Conservation (phyloP, 2,329 filamentous ascomycete species). For the Verticillium tricorpus region DNA sequence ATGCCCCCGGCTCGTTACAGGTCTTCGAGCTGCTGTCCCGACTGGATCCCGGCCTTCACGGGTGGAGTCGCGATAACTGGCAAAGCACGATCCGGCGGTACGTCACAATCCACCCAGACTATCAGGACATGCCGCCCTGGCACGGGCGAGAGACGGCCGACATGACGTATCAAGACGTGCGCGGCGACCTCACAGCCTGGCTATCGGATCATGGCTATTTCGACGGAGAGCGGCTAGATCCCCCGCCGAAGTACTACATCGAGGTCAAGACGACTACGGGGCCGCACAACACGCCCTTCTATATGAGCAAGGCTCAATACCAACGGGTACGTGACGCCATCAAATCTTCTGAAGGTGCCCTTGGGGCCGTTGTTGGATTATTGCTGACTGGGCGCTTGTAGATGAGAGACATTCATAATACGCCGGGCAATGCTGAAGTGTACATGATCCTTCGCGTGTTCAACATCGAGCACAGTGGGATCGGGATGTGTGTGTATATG, state of each 20-base stretch:
- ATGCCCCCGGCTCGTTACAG: conserved; percentile 18
- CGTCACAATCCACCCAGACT: conserved; percentile 32
- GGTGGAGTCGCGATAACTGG: conserved; percentile 39
- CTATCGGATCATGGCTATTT: conserved; percentile 30
- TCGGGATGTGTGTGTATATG: neutral
- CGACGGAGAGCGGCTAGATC: conserved; percentile 18
- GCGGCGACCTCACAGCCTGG: conserved; percentile 25
- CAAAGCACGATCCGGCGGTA: conserved; percentile 40
- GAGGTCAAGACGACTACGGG: conserved; percentile 47
- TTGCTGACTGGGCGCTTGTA: neutral
- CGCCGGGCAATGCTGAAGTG: neutral
- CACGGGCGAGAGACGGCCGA: conserved; percentile 38
- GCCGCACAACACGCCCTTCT: conserved; percentile 34
- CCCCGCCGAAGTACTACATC: conserved; percentile 36
- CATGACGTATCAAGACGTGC: conserved; percentile 36
- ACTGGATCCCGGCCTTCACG: conserved; percentile 20
- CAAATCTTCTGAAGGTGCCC: neutral
- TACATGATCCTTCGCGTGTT: conserved; percentile 2
- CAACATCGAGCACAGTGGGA: neutral
- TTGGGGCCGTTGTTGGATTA: neutral
- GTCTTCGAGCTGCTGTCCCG: conserved; percentile 35
- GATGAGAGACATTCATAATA: neutral
- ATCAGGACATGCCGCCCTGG: conserved; percentile 34
- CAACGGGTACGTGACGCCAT: conserved; percentile 24
- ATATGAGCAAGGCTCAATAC: conserved; percentile 41